Evolutionary conservation across 208 protist species (phyloP), one percentile per base, ranked within the genome.

Genomic region (Acanthamoeba healyi): DNA sequence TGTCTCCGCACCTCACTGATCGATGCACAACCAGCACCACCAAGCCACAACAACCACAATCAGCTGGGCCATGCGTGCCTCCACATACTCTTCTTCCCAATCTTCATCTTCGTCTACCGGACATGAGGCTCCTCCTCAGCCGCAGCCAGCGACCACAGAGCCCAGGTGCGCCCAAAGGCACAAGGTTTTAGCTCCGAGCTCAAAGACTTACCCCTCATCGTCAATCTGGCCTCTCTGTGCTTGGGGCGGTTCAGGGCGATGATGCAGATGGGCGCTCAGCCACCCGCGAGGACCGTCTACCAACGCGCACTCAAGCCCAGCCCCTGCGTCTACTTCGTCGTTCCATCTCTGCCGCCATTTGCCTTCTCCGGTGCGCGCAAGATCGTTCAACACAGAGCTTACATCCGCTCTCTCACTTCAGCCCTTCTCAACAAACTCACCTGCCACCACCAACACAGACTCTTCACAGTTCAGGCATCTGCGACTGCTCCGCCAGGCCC

Each of bases 281-380:
- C 79, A 0, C 79, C 79, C 6, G 17, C 32, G 1, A 7, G 34
- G 1, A 88, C 79, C 3, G 79, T 88, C 46, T 88, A 88, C 32
- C 79, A 88, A 26, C 79, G 79, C 24, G 32, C 36, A 15, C 79
- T 88, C 79, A 88, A 88, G 51, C 79, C 79, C 46, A 46, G 42
- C 36, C 79, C 79, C 0, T 34, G 32, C 17, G 79, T 88, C 79
- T 54, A 54, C 29, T 38, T 88, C 22, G 2, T 88, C 44, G 42
- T 65, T 6, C 49, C 79, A 32, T 5, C 77, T 14, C 32, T 40
- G 0, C 38, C 70, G 4, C 36, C 15, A 0, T 32, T 26, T 79
- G 24, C 36, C 46, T 6, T 22, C 9, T 77, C 34, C 26, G 7
- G 67, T 19, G 67, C 2, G 29, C 24, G 24, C 1, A 36, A 10